Percentiles rank a stretch among this genome's conserved stretches.
phyloP scores from a whole-genome alignment of 1,284 basidiomycete species.

The Bondarzewia mesenterica region DNA sequence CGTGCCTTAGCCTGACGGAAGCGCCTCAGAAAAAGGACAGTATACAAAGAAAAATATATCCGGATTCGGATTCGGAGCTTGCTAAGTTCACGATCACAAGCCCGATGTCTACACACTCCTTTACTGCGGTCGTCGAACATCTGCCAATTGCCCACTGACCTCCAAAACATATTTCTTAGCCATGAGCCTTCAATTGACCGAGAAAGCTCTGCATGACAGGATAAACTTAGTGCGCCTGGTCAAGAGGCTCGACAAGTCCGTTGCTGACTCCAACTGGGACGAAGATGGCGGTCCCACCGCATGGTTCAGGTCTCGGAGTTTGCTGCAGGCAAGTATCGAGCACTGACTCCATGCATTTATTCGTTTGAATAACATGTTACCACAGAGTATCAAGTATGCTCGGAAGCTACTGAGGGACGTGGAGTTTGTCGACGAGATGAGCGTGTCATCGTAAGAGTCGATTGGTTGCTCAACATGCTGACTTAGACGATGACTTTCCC shows the following conservation, averaged over 20 bases:
- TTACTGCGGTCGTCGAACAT: too few species aligned
- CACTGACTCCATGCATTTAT: background rate
- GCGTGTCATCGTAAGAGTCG: conserved; percentile 34
- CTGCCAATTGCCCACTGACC: too few species aligned
- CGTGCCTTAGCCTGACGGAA: too few species aligned
- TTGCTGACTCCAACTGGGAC: conserved; percentile 41
- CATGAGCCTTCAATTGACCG: conserved; percentile 25
- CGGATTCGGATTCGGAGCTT: too few species aligned
- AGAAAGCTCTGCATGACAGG: conserved; percentile 48
- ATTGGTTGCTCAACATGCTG: conserved; percentile 6
- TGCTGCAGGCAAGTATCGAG: conserved; percentile 41
- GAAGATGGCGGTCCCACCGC: conserved; percentile 23
- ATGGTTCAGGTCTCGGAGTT: conserved; percentile 51
- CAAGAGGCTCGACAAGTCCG: conserved; percentile 49
- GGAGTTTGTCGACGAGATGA: conserved; percentile 34
- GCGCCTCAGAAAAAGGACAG: too few species aligned
- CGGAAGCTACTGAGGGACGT: conserved; percentile 49
- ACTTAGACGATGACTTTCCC: background rate
- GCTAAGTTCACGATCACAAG: too few species aligned
- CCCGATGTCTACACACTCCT: too few species aligned
- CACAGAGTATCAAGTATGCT: conserved; percentile 60
- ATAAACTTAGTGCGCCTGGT: conserved; percentile 62
- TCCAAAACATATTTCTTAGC: too few species aligned
- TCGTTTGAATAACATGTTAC: background rate
- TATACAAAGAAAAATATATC: too few species aligned